A percentile compares a stretch with the other conserved stretches of the same genome.
phyloP scores from a whole-genome alignment of 208 protist species.

The Novymonas esmeraldas region DNA sequence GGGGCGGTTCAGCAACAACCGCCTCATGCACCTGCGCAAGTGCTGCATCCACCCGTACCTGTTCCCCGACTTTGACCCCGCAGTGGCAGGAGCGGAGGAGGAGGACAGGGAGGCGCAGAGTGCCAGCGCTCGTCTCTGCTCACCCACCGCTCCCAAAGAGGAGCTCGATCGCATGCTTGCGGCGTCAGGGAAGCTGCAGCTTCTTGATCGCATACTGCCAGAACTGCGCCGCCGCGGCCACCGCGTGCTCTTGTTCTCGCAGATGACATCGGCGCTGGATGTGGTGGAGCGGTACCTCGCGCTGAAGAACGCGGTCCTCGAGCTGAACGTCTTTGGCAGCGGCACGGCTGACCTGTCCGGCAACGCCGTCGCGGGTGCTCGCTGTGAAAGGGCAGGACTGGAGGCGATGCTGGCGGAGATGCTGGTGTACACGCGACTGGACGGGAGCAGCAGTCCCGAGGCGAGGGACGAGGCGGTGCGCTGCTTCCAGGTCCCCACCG shows the following conservation, averaged over 20 bases:
- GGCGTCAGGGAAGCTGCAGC: conserved; percentile 83
- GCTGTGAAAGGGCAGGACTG: too few relatives aligned
- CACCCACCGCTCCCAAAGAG: not conserved
- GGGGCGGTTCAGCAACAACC: conserved; percentile 25
- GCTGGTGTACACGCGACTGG: conserved; percentile 86
- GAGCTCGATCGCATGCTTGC: conserved; percentile 37
- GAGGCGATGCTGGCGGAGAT: conserved; percentile 1
- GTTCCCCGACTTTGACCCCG: conserved; percentile 29
- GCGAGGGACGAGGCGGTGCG: conserved; percentile 63
- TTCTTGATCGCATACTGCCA: conserved; percentile 93
- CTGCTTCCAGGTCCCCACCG: conserved; percentile 53
- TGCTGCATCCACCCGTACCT: conserved; percentile 53
- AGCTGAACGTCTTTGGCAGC: not conserved
- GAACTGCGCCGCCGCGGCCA: conserved; percentile 84
- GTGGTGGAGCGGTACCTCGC: conserved; percentile 93
- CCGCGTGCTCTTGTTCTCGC: conserved; percentile 96
- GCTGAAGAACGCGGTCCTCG: conserved; percentile 12
- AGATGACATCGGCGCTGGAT: conserved; percentile 95
- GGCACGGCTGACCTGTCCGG: too few relatives aligned
- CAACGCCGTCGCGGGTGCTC: too few relatives aligned
- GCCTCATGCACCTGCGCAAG: conserved; percentile 55
- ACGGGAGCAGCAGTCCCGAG: conserved; percentile 76
- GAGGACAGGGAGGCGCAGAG: too few relatives aligned
- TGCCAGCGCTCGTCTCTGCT: too few relatives aligned
- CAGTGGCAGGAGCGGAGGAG: not conserved